Conservation (phyloP, 176 grass and related monocot genomes). For the Eragrostis nindensis region DNA sequence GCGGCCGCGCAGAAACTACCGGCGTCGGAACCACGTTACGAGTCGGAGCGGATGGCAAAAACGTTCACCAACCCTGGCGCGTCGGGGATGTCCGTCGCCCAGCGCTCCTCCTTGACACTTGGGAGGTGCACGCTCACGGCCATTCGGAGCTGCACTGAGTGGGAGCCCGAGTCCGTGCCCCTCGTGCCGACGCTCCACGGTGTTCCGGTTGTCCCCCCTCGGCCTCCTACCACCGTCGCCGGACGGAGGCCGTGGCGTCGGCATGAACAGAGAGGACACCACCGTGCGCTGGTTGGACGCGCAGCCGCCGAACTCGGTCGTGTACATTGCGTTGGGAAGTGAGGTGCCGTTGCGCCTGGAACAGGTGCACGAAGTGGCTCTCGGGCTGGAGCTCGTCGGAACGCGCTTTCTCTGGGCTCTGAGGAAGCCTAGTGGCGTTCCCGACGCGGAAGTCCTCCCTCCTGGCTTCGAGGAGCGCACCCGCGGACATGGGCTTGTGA, state of each 20-base stretch:
- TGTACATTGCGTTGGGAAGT: conserved; percentile 59
- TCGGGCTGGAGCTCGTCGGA: conserved; percentile 49
- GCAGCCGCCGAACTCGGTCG: conserved; percentile 41
- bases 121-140: conserved; percentile 27
- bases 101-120: not conserved
- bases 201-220: conserved; percentile 33
- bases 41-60: too few species aligned
- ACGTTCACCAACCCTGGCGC: too few species aligned
- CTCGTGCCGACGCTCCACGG: not conserved
- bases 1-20: too few species aligned
- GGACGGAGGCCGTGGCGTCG: not conserved
- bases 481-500: conserved; percentile 25
- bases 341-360: conserved; percentile 47
- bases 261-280: not conserved
- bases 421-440: conserved; percentile 22
- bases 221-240: conserved; percentile 49
- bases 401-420: conserved; percentile 61
- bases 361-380: conserved; percentile 48
- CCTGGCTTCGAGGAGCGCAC: conserved; percentile 43
- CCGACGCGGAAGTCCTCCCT: not conserved
- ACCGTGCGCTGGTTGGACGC: conserved; percentile 46
- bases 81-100: too few species aligned
- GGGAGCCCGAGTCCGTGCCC: conserved; percentile 36
- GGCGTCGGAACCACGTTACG: too few species aligned
- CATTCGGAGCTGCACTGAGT: conserved; percentile 45